Percentiles rank a stretch among this genome's conserved stretches.
Conservation (phyloP, 805 yeast genomes). For the Cyberlindnera subsufficiens region DNA sequence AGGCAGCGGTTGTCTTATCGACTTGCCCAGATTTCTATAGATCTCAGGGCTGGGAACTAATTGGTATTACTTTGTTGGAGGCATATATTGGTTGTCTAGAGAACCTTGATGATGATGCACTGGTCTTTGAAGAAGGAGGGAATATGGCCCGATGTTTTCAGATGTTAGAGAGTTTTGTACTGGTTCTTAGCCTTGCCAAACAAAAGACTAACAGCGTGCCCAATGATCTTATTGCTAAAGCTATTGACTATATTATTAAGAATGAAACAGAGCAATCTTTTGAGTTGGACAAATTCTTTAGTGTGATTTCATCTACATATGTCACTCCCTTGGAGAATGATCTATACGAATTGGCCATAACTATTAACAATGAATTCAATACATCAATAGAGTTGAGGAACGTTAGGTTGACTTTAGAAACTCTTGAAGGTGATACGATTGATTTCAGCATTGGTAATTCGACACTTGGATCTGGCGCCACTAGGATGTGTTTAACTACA, state of each 20-base stretch:
- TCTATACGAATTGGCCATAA: constrained; percentile 7
- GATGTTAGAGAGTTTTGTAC: constrained; percentile 7
- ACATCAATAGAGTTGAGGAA: neutral
- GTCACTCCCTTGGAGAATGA: constrained; percentile 10
- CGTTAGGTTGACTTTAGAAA: constrained; percentile 20
- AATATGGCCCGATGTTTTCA: neutral
- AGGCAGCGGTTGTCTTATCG: constrained; percentile 57
- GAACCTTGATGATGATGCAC: constrained; percentile 26
- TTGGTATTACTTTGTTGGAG: constrained; percentile 62
- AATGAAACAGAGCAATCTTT: neutral
- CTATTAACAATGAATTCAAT: constrained; percentile 5
- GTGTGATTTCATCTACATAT: constrained; percentile 2
- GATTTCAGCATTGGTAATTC: neutral
- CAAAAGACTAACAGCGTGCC: neutral
- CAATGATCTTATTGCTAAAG: constrained; percentile 3
- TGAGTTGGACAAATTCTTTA: constrained; percentile 8
- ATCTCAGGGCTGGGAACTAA: constrained; percentile 65
- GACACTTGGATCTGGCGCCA: constrained; percentile 2
- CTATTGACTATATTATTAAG: constrained; percentile 3
- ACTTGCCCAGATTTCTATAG: constrained; percentile 66
- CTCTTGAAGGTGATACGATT: constrained; percentile 5
- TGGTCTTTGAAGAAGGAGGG: constrained; percentile 12
- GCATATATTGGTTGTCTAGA: constrained; percentile 66
- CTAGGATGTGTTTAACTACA: constrained; percentile 17
- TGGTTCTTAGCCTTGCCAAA: constrained; percentile 3